phyloP scores from a whole-genome alignment of 73 alveolate genomes.

The Uronychia setigera region DNA sequence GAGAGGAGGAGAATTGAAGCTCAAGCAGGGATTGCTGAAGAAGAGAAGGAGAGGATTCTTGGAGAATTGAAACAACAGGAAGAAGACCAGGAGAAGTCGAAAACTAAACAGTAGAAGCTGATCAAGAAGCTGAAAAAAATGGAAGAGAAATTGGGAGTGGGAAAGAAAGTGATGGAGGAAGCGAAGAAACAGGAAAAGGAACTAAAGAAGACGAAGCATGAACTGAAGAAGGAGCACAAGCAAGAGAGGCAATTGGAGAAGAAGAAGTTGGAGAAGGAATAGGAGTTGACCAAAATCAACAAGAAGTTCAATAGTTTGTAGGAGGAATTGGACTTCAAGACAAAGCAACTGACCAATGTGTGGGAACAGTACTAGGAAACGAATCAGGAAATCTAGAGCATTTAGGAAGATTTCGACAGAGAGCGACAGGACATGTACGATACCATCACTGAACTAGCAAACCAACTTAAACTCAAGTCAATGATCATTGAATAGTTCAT shows the following conservation, averaged over 20 bases:
- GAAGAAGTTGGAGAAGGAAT: conserved; percentile 83
- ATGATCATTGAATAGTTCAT: conserved; percentile 83
- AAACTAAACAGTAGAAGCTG: conserved; percentile 85
- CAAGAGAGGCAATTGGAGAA: conserved; percentile 78
- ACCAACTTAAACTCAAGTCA: conserved; percentile 75
- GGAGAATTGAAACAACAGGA: conserved; percentile 78
- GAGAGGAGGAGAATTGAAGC: conserved; percentile 40
- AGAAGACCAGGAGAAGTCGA: conserved; percentile 83
- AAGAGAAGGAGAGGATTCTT: conserved; percentile 82
- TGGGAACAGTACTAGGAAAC: conserved; percentile 68
- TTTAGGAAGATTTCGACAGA: conserved; percentile 73
- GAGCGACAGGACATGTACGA: conserved; percentile 89
- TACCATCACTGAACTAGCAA: conserved; percentile 73
- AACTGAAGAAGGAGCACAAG: conserved; percentile 80
- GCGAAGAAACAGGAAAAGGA: conserved; percentile 93
- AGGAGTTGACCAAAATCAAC: conserved; percentile 66
- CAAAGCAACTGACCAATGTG: conserved; percentile 73
- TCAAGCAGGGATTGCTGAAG: conserved; percentile 83
- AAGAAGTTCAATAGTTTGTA: conserved; percentile 81
- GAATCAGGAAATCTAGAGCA: conserved; percentile 66
- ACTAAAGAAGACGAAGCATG: conserved; percentile 82
- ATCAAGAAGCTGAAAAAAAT: conserved; percentile 88
- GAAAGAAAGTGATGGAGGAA: conserved; percentile 91
- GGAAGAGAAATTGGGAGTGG: conserved; percentile 88
- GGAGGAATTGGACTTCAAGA: conserved; percentile 94